phyloP scores from a whole-genome alignment of 2,329 filamentous ascomycete species.

The Penicillium sp. region DNA sequence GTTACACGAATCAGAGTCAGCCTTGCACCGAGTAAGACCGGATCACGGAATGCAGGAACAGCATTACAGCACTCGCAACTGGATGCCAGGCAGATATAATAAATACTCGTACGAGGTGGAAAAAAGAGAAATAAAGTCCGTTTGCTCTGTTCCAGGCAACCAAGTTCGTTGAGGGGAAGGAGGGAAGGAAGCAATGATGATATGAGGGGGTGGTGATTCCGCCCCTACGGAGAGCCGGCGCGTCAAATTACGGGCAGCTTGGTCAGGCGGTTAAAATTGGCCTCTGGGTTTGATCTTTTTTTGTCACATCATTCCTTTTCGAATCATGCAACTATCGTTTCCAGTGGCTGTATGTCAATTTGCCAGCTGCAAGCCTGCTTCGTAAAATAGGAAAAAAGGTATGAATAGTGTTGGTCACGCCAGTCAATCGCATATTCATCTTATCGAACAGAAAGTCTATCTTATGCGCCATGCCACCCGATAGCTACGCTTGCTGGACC shows the following conservation, averaged over 20 bases:
- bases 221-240: background rate
- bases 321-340: too few relatives aligned
- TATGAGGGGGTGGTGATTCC: background rate
- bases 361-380: too few relatives aligned
- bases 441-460: background rate
- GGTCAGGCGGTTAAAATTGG: background rate
- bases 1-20: background rate
- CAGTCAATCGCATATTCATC: background rate
- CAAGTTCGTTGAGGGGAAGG: conserved; percentile 3
- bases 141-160: conserved; percentile 9
- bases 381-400: too few relatives aligned
- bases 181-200: background rate
- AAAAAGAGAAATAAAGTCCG: background rate
- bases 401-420: too few relatives aligned
- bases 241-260: background rate
- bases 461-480: too few relatives aligned
- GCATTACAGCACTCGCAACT: background rate
- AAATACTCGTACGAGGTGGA: background rate
- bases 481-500: background rate
- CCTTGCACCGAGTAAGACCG: background rate
- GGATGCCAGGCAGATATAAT: background rate
- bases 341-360: too few relatives aligned
- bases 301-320: background rate
- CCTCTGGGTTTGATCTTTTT: background rate
- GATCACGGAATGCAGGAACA: conserved; percentile 1